Base-by-base conservation (phyloP, 75 land plant species). In the Picea sitchensis region DNA sequence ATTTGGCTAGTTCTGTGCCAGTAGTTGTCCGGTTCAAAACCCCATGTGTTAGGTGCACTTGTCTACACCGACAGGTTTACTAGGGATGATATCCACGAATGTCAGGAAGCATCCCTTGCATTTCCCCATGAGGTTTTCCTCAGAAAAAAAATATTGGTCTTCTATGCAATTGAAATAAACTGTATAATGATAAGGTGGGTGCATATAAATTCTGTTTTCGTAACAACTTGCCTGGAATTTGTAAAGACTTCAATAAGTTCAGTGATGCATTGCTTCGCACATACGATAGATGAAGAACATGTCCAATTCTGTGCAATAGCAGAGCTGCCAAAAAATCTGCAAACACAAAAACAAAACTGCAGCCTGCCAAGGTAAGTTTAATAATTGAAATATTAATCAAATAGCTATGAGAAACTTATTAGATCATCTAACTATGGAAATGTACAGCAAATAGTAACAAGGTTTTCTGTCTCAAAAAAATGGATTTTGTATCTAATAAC, bases 311-410 rank as follows among this genome's bases (percentile, higher is more conserved):
- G 75, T 90, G 91, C 68, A 94, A 78, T 73, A 94, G 90, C 78
- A 94, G 61, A 58, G 93, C 97, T 81, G 85, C 79, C 21, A 86
- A n/a, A 61, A 94, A 72, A 88, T 94, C 97, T 89, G 88, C 93
- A 86, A 86, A 57, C 65, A 93, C 89, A 86, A 91, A 92, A 74
- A 91, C n/a, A 74, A 91, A 84, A 84, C 97, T 94, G 91, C 87
- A 87, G 36, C 57, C 79, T 60, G 14, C 32, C 77, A 32, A 72
- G 18, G 41, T 83, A 73, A 57, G 56, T 74, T 38, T 56, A 54
- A 36, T 38, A 59, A 14, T 58, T 54, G 62, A 18, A 23, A 6
- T 17, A 30, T 9, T 51, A 17, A 75, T 34, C 9, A 57, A 56
- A 76, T 76, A n/a, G n/a, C 77, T 58, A 76, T 14, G 7, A 2